Evolutionary conservation across 768 basidiomycete species (phyloP), one percentile per base, ranked within the genome.

Genomic region (Russula griseocarnosa): DNA sequence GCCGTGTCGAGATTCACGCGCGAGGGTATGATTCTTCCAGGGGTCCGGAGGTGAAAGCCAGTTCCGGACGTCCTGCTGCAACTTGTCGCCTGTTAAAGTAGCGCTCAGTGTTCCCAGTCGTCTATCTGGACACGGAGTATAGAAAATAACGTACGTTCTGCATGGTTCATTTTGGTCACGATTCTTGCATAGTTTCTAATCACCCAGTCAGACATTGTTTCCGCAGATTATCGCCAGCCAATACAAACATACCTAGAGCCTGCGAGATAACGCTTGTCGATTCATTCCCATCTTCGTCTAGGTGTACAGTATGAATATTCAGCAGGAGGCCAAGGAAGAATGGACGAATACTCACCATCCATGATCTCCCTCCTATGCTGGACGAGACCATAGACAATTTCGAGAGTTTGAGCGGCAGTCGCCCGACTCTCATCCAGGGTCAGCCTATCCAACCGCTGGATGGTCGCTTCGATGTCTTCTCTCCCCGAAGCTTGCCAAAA

Each of bases 31-130:
- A 18, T 51, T 49, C 44, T 58, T 28, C 18, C 36, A 63, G 6
- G n/a, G 62, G 16, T 63, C 62, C 18, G 62, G 62, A 3, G 62
- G 55, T 16, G 49, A 30, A 30, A 63, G 55, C 62, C 62, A 63
- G 9, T 16, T 6, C 11, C 30, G 49, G 7, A 50, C 18, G 5
- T 57, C 28, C 5, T 5, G 5, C 24, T n/a, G 38, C 22, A 62
- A 10, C n/a, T 42, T 26, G 9, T 62, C 47, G 16, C 55, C 61
- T 62, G 26, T 16, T 1, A 24, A n/a, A n/a, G n/a, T 5, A 4
- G 18, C 1, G 16, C 8, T 62, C 38, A 62, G 61, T 24, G 3
- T 16, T n/a, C 46, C 13, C 5, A 5, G n/a, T 36, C 13, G 14
- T 3, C 22, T 18, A 20, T n/a, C 16, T 2, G 0, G 8, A n/a